phyloP scores from a whole-genome alignment of 2,329 filamentous ascomycete genomes.

The Bipolaris victoriae region DNA sequence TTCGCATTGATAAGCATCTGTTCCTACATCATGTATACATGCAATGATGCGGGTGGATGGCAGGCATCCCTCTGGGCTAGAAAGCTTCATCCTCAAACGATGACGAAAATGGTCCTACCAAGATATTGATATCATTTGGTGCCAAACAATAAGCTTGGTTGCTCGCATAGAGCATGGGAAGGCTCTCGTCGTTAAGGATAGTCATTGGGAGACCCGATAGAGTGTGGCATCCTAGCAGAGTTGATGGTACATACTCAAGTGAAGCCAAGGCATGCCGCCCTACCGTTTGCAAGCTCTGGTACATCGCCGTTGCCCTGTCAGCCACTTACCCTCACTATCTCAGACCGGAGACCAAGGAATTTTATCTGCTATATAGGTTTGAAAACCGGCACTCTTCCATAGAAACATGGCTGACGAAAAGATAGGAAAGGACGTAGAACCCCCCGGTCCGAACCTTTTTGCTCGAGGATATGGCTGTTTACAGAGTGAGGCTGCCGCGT shows the following conservation, averaged over 20 bases:
- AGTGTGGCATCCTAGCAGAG: too few species aligned
- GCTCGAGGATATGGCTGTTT: not conserved
- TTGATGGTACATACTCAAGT: too few species aligned
- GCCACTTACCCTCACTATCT: not conserved
- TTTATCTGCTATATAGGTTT: not conserved
- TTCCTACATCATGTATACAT: not conserved
- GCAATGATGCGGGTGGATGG: not conserved
- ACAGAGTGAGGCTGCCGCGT: not conserved
- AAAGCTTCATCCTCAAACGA: not conserved
- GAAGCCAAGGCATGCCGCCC: not conserved
- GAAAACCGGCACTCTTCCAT: not conserved
- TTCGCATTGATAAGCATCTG: not conserved
- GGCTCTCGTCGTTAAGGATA: too few species aligned
- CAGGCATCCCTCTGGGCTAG: not conserved
- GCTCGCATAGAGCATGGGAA: too few species aligned
- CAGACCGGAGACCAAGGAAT: not conserved
- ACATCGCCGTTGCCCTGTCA: not conserved
- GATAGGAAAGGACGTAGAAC: not conserved
- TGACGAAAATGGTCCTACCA: not conserved
- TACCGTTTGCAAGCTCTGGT: not conserved
- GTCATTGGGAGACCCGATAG: too few species aligned
- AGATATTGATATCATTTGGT: too few species aligned
- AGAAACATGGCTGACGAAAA: not conserved
- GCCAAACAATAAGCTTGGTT: too few species aligned
- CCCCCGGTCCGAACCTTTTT: slow-evolving; percentile 6